Evolutionary conservation across 164 flowering plant species (phyloP).

Genomic region (Houttuynia cordata): DNA sequence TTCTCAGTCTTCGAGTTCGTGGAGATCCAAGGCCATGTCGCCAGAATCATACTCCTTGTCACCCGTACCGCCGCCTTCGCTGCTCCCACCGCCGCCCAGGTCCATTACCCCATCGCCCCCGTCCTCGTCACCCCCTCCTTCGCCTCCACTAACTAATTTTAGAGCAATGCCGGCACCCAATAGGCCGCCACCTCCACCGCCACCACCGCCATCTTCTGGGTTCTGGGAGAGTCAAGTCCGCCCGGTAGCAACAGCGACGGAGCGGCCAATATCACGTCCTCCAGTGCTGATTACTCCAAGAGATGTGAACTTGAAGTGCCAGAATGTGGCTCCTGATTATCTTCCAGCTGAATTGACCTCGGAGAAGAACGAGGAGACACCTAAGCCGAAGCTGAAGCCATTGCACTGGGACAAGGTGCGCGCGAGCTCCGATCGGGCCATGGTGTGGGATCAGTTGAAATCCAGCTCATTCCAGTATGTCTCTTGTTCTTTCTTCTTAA

Average conservation of each 20-base stretch:
- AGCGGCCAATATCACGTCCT: conserved; percentile 22
- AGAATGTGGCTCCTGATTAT: conserved; percentile 9
- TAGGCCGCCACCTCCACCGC: conserved; percentile 19
- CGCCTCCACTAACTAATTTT: conserved; percentile 9
- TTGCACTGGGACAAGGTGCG: conserved; percentile 98
- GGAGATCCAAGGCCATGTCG: background rate
- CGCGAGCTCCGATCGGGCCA: conserved; percentile 88
- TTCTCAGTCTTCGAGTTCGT: conserved; percentile 2
- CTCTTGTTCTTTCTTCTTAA: background rate
- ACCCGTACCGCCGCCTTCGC: conserved; percentile 7
- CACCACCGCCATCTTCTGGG: conserved; percentile 16
- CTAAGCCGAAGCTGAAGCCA: conserved; percentile 77
- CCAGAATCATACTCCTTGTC: background rate
- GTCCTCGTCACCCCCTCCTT: conserved; percentile 20
- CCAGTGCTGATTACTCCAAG: conserved; percentile 39
- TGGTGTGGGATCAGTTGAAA: conserved; percentile 98
- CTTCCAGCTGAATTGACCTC: conserved; percentile 26
- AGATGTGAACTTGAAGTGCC: conserved; percentile 27
- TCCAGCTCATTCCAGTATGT: conserved; percentile 87
- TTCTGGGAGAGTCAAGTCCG: conserved; percentile 24
- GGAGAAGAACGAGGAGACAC: conserved; percentile 36
- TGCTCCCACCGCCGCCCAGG: conserved; percentile 18
- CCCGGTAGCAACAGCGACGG: conserved; percentile 8
- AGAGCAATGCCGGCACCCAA: background rate
- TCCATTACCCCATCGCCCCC: conserved; percentile 18